Percentiles rank a stretch among this genome's conserved stretches.
Evolutionary conservation across 2,329 filamentous ascomycete species (phyloP).

Genomic region (Macrophomina phaseolina): DNA sequence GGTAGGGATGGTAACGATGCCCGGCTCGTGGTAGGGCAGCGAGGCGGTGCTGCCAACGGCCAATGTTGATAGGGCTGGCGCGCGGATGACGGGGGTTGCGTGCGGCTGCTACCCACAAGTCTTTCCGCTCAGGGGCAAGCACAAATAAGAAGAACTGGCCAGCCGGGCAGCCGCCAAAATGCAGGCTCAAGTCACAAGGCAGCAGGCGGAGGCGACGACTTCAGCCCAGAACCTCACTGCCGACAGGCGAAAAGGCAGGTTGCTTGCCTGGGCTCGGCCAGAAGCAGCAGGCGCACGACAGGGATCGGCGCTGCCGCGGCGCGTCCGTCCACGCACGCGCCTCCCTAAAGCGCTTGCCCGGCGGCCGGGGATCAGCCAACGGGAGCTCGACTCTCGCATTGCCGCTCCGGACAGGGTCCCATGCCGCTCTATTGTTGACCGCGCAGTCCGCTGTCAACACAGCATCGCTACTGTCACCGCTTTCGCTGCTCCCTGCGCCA

Average conservation of each 20-base stretch:
- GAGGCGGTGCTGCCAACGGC: conserved; percentile 31
- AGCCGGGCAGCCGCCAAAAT: neutral
- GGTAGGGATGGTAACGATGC: conserved; percentile 64
- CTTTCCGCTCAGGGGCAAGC: neutral
- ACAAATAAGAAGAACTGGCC: neutral
- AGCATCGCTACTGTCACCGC: conserved; percentile 12
- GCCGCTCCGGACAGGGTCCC: conserved; percentile 25
- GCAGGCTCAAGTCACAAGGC: neutral
- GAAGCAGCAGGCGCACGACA: neutral
- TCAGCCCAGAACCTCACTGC: neutral
- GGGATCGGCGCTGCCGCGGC: conserved; percentile 18
- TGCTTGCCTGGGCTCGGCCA: conserved; percentile 13
- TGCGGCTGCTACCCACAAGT: neutral
- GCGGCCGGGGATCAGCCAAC: conserved; percentile 16
- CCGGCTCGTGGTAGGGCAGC: conserved; percentile 67
- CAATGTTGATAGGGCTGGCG: conserved; percentile 3
- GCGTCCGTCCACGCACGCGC: conserved; percentile 15
- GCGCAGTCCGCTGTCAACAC: conserved; percentile 23
- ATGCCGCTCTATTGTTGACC: conserved; percentile 20
- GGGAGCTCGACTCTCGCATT: conserved; percentile 15
- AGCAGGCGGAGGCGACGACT: neutral
- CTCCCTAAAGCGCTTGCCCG: conserved; percentile 20
- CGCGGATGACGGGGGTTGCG: conserved; percentile 1
- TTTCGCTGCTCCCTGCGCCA: neutral
- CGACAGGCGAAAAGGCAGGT: neutral